A percentile compares a stretch with the other conserved stretches of the same genome.
phyloP scores from a whole-genome alignment of 202 grass and related monocot genomes.

The Musa balbisiana region DNA sequence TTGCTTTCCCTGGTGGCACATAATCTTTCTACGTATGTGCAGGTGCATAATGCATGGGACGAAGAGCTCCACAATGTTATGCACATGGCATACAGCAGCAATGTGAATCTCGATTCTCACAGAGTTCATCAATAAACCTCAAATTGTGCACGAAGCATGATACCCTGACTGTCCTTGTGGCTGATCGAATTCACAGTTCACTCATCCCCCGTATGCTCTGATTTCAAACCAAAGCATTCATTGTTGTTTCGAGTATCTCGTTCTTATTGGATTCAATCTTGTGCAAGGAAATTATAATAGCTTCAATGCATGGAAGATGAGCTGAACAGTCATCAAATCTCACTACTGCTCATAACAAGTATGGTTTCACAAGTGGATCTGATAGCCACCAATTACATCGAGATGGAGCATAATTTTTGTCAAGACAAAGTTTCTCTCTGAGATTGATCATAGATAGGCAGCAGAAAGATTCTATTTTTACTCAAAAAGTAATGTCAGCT shows the following conservation, averaged over 20 bases:
- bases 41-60: constrained; percentile 52
- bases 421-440: no score
- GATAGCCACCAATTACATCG: neutral
- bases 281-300: neutral
- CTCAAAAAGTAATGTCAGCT: no score
- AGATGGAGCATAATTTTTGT: no score
- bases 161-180: neutral
- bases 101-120: constrained; percentile 30
- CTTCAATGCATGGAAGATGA: neutral
- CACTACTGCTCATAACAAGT: neutral
- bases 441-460: no score
- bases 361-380: neutral
- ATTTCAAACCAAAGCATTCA: neutral
- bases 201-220: neutral
- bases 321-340: neutral
- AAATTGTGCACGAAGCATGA: neutral
- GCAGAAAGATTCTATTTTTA: no score
- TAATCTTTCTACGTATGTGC: constrained; percentile 3
- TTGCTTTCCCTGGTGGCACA: neutral
- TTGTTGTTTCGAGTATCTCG: neutral
- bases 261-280: neutral
- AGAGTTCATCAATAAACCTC: constrained; percentile 35
- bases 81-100: constrained; percentile 24
- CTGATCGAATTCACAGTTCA: neutral
- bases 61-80: constrained; percentile 46